Evolutionary conservation across 208 protist species (phyloP).

Genomic region (Leishmania lainsoni): DNA sequence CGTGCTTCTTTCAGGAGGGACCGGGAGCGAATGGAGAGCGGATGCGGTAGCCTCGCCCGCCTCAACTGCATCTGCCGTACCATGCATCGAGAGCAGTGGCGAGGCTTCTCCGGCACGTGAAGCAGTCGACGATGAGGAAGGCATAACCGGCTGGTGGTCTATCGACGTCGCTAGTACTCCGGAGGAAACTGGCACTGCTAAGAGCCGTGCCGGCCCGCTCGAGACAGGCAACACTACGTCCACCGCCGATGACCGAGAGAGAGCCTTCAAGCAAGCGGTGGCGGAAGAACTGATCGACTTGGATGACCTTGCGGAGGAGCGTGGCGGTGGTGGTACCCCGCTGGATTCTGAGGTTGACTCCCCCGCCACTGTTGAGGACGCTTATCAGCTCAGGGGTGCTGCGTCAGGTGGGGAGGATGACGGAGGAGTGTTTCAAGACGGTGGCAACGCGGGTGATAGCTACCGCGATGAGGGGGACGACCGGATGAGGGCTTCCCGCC

Average conservation of each 20-base stretch:
- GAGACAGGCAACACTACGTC: neutral
- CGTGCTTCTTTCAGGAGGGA: constrained; percentile 9
- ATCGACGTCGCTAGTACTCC: neutral
- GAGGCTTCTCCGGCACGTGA: neutral
- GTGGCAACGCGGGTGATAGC: neutral
- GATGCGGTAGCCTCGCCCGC: neutral
- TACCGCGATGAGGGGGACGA: neutral
- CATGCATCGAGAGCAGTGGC: neutral
- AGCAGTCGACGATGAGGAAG: neutral
- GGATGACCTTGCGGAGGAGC: constrained; percentile 4
- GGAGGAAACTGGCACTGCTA: neutral
- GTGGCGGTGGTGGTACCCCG: neutral
- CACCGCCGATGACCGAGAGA: neutral
- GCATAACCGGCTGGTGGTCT: constrained; percentile 4
- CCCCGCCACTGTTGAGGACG: neutral
- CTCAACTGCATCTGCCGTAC: neutral
- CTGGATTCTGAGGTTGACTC: neutral
- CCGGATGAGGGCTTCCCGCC: neutral
- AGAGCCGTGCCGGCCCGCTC: neutral
- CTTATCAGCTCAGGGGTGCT: neutral
- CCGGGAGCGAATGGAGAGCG: neutral
- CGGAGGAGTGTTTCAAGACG: neutral
- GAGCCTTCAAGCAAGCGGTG: constrained; percentile 17
- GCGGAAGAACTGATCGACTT: constrained; percentile 33
- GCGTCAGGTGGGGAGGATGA: neutral